Conservation (phyloP, 352 stramenopile genomes). For the Phytopythium litorale region DNA sequence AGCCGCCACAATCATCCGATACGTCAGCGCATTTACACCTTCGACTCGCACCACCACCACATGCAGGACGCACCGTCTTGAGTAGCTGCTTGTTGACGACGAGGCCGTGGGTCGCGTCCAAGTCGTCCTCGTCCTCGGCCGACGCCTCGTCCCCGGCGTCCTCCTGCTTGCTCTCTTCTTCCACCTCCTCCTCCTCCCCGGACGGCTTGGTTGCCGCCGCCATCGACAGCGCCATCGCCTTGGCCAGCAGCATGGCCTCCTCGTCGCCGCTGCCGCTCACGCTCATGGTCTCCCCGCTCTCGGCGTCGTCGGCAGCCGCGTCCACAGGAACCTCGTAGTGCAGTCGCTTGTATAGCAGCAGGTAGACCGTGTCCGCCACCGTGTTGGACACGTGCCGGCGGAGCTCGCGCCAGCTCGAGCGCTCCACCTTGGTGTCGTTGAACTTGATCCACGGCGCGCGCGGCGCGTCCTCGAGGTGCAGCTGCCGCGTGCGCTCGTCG, state of each 20-base stretch:
- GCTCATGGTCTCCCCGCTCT: conserved; percentile 8
- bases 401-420: conserved; percentile 82
- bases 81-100: conserved; percentile 42
- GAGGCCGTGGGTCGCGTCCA: conserved; percentile 10
- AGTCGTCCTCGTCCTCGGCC: conserved; percentile 3
- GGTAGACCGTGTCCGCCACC: conserved; percentile 85
- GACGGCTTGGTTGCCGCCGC: conserved; percentile 48
- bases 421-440: conserved; percentile 84
- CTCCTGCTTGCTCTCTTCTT: conserved; percentile 25
- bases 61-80: conserved; percentile 40
- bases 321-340: conserved; percentile 36
- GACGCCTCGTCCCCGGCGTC: conserved; percentile 12
- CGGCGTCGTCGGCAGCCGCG: conserved; percentile 6
- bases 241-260: conserved; percentile 83
- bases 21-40: neutral
- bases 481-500: conserved; percentile 54
- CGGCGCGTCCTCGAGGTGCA: conserved; percentile 77
- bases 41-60: neutral
- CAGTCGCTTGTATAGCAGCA: conserved; percentile 88
- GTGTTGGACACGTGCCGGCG: conserved; percentile 69
- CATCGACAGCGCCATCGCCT: conserved; percentile 89
- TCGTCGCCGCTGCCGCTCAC: conserved; percentile 34
- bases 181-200: conserved; percentile 12
- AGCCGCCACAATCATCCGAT: conserved; percentile 2
- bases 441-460: conserved; percentile 90